Base-by-base conservation (phyloP, 2,329 filamentous ascomycete species). In the Hyphodiscus sp. region DNA sequence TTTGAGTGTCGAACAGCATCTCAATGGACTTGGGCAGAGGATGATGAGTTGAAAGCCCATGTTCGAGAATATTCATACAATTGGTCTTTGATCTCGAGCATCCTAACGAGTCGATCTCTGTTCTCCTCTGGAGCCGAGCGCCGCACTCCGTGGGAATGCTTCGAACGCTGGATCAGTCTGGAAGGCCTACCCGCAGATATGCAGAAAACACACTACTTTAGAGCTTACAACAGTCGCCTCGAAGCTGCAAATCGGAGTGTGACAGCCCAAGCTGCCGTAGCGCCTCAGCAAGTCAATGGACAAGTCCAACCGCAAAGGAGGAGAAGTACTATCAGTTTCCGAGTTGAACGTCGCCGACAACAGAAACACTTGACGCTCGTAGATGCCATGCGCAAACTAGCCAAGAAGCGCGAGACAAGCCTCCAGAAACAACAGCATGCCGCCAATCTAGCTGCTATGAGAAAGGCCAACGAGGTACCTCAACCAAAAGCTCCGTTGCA, bases 121-220 rank as follows among this genome's bases (percentile, higher is more conserved):
- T 95, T 90, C 65, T 80, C 83, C n/a, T 92, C 91, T 19, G 90
- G 89, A 1, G 84, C 90, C 11, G 92, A 97, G 68, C 81, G 94
- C 57, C 82, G 94, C 47, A 97, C 92, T 2, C 91, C 92, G 0
- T 99, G 94, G 94, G 94, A 99, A 72, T 99, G 94, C 68, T 99
- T 99, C 64, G 94, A 99, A 71, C 82, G 94, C 44, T 99, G 92
- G 92, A 87, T 96, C 51, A 85, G 88, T 61, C 75, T 97, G 13
- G 94, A 97, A 71, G 91, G 91, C 1, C 76, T 96, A 41, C 92
- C 94, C 4, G 82, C 86, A 11, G 94, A 99, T 60, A 95, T 97
- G 86, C 85, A 87, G 18, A 96, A 96, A 73, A 96, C 90, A 0
- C 87, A 91, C 45, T 99, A 97, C 68, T 99, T 97, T 77, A 89